Conservation (phyloP, 768 basidiomycete species). For the Leccinum uliginosum region DNA sequence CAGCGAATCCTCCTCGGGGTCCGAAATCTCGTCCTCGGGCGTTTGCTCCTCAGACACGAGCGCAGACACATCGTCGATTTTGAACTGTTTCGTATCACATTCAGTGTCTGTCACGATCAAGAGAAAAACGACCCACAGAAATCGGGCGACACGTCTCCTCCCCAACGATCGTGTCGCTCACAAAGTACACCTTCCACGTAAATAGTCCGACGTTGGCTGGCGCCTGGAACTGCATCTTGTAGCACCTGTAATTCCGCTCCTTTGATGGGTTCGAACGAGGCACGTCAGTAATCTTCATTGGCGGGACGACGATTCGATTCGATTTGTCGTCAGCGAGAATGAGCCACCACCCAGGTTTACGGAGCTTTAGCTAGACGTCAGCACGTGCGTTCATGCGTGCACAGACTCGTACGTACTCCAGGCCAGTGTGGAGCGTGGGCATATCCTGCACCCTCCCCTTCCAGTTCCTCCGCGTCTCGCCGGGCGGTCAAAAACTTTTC, state of each 20-base stretch:
- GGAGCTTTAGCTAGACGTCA: conserved; percentile 45
- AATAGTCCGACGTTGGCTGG: conserved; percentile 80
- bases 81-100: conserved; percentile 48
- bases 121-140: conserved; percentile 46
- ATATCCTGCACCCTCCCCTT: conserved; percentile 43
- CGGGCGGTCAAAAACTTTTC: conserved; percentile 64
- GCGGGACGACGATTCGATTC: conserved; percentile 83
- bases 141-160: conserved; percentile 72
- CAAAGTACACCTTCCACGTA: conserved; percentile 81
- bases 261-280: conserved; percentile 52
- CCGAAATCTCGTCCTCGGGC: conserved; percentile 91
- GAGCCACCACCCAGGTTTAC: conserved; percentile 91
- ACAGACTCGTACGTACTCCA: conserved; percentile 45
- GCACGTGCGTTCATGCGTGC: neutral
- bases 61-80: conserved; percentile 70
- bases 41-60: conserved; percentile 54
- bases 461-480: conserved; percentile 59
- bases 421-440: conserved; percentile 97
- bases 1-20: conserved; percentile 93
- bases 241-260: conserved; percentile 66
- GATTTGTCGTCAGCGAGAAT: conserved; percentile 84
- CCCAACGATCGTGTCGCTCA: conserved; percentile 87
- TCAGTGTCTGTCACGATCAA: conserved; percentile 2
- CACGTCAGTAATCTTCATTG: conserved; percentile 75
- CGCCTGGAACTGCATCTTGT: conserved; percentile 93